phyloP scores from a whole-genome alignment of 2,329 filamentous ascomycete species.

The Aspergillus sergii region DNA sequence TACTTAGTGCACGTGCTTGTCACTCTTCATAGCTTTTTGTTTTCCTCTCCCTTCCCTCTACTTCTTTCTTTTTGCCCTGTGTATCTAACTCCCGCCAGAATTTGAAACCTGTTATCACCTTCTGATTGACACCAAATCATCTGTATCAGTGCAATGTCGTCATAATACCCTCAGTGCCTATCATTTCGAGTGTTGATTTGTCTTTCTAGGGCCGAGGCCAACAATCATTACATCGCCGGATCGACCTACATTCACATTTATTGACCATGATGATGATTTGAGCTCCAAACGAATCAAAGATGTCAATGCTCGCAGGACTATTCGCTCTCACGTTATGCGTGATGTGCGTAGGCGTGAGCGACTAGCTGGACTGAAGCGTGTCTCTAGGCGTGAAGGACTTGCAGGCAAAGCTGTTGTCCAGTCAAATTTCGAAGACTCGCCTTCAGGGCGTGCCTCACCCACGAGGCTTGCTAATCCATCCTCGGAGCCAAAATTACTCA shows the following conservation, averaged over 20 bases:
- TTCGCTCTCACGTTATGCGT: conserved; percentile 48
- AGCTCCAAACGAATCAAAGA: conserved; percentile 42
- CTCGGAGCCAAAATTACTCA: background rate
- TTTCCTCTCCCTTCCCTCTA: background rate
- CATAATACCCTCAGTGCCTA: background rate
- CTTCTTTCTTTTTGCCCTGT: background rate
- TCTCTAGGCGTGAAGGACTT: conserved; percentile 31
- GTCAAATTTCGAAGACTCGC: conserved; percentile 11
- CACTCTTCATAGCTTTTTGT: background rate
- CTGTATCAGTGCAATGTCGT: background rate
- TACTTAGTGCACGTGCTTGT: background rate
- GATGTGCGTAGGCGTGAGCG: conserved; percentile 45
- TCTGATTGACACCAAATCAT: background rate
- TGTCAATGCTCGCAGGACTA: conserved; percentile 41
- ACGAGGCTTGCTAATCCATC: conserved; percentile 19
- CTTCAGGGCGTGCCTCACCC: conserved; percentile 18
- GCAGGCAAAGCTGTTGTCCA: conserved; percentile 11
- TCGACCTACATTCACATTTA: conserved; percentile 43
- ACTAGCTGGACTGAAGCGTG: conserved; percentile 41
- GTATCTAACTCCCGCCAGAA: background rate
- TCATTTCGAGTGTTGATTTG: background rate
- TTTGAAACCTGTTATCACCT: background rate
- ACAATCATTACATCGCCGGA: conserved; percentile 26
- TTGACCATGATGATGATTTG: conserved; percentile 45
- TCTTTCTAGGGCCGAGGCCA: conserved; percentile 9